phyloP scores from a whole-genome alignment of 2,329 filamentous ascomycete species.

The Botryotinia calthae region DNA sequence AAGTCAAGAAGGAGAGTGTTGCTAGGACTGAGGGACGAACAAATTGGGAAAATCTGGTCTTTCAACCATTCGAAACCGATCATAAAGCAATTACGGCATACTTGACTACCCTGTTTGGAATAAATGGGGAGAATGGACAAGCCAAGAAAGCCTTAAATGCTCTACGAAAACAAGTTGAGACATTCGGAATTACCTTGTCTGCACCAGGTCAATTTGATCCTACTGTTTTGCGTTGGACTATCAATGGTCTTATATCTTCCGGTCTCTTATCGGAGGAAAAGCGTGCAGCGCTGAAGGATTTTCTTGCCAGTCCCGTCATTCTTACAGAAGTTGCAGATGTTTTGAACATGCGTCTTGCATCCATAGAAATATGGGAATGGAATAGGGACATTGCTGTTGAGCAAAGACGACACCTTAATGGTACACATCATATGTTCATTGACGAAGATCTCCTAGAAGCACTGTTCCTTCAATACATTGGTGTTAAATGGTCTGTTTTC shows the following conservation, averaged over 20 bases:
- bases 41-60: slow-evolving; percentile 56
- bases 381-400: slow-evolving; percentile 47
- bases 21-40: slow-evolving; percentile 47
- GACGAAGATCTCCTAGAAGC: slow-evolving; percentile 57
- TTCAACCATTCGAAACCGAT: slow-evolving; percentile 49
- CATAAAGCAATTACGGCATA: slow-evolving; percentile 47
- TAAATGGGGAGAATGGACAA: slow-evolving; percentile 38
- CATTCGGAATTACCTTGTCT: slow-evolving; percentile 38
- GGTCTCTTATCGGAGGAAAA: slow-evolving; percentile 54
- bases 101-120: slow-evolving; percentile 50
- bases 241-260: slow-evolving; percentile 48
- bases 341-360: slow-evolving; percentile 54
- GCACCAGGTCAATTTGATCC: slow-evolving; percentile 42
- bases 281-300: slow-evolving; percentile 48
- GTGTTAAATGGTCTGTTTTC: slow-evolving; percentile 49
- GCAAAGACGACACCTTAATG: slow-evolving; percentile 55
- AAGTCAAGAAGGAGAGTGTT: slow-evolving; percentile 42
- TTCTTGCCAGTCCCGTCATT: slow-evolving; percentile 49
- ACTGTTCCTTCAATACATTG: slow-evolving; percentile 54
- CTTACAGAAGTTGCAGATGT: slow-evolving; percentile 55
- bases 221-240: slow-evolving; percentile 44
- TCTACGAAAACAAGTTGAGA: slow-evolving; percentile 42
- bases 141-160: slow-evolving; percentile 44
- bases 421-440: slow-evolving; percentile 59
- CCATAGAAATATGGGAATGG: slow-evolving; percentile 54